phyloP scores from a whole-genome alignment of 2,329 filamentous ascomycete genomes.

The Pseudogymnoascus verrucosus region DNA sequence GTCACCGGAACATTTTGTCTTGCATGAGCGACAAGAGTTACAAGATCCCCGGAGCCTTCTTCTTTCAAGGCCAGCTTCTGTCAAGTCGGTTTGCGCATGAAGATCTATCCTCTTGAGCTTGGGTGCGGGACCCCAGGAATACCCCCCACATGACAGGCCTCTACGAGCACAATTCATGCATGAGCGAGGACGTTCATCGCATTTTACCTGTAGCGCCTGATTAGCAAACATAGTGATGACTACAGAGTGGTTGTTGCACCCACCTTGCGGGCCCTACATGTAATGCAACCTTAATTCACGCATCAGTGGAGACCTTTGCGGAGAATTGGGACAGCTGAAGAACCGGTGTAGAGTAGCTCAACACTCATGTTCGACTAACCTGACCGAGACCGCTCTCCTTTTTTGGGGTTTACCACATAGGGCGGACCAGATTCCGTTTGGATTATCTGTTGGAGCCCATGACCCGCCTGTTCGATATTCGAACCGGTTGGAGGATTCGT shows the following conservation, averaged over 20 bases:
- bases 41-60: constrained; percentile 18
- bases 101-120: neutral
- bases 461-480: neutral
- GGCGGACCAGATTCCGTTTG: neutral
- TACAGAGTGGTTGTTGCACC: neutral
- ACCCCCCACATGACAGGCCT: neutral
- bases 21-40: constrained; percentile 17
- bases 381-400: neutral
- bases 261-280: constrained; percentile 10
- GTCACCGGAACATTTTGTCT: constrained; percentile 18
- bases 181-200: constrained; percentile 8
- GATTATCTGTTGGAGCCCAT: neutral
- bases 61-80: constrained; percentile 19
- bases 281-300: constrained; percentile 4
- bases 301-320: neutral
- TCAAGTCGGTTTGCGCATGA: constrained; percentile 9
- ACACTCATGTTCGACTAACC: neutral
- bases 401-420: neutral
- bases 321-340: neutral
- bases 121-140: neutral
- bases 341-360: neutral
- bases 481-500: neutral
- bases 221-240: neutral
- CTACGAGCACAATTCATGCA: constrained; percentile 9
- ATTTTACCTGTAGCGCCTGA: neutral